A percentile compares a stretch with the other conserved stretches of the same genome.
phyloP scores from a whole-genome alignment of 1,284 basidiomycete species.

The Lentinula novae-zelandiae region DNA sequence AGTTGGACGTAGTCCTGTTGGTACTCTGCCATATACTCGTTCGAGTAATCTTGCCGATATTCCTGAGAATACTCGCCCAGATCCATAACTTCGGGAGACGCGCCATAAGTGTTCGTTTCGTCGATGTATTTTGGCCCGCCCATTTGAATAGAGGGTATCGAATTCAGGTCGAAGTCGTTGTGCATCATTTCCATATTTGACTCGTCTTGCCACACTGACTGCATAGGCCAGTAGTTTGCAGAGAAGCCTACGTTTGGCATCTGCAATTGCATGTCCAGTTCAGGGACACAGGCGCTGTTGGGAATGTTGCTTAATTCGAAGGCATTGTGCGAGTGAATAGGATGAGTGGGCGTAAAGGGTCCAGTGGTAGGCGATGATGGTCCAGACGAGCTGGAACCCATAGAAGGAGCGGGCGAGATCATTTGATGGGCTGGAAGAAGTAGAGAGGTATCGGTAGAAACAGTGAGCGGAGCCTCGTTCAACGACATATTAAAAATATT shows the following conservation, averaged over 20 bases:
- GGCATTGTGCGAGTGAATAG: conserved; percentile 15
- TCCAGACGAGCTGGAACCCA: conserved; percentile 25
- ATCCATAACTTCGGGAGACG: conserved; percentile 14
- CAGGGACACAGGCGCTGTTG: conserved; percentile 12
- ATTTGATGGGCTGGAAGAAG: conserved; percentile 11
- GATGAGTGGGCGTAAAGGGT: conserved; percentile 33
- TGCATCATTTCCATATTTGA: conserved; percentile 25
- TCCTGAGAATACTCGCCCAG: conserved; percentile 18
- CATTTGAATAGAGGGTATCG: conserved; percentile 36
- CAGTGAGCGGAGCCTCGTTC: conserved; percentile 3
- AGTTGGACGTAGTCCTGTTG: conserved; percentile 24
- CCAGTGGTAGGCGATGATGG: conserved; percentile 29
- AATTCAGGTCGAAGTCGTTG: conserved; percentile 38
- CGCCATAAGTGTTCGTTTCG: conserved; percentile 8
- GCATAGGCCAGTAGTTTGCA: conserved; percentile 30
- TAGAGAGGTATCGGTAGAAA: conserved; percentile 17
- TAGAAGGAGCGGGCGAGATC: conserved; percentile 17
- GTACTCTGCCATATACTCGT: conserved; percentile 17
- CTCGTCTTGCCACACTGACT: conserved; percentile 25
- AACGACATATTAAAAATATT: conserved; percentile 35
- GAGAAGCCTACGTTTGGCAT: conserved; percentile 25
- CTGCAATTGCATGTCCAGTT: conserved; percentile 28
- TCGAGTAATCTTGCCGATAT: conserved; percentile 1
- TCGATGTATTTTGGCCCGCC: conserved; percentile 31
- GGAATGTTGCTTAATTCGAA: conserved; percentile 18